Evolutionary conservation across 495 filamentous ascomycete species (phyloP), one percentile per base, ranked within the genome.

Genomic region (Aspergillus diversus): DNA sequence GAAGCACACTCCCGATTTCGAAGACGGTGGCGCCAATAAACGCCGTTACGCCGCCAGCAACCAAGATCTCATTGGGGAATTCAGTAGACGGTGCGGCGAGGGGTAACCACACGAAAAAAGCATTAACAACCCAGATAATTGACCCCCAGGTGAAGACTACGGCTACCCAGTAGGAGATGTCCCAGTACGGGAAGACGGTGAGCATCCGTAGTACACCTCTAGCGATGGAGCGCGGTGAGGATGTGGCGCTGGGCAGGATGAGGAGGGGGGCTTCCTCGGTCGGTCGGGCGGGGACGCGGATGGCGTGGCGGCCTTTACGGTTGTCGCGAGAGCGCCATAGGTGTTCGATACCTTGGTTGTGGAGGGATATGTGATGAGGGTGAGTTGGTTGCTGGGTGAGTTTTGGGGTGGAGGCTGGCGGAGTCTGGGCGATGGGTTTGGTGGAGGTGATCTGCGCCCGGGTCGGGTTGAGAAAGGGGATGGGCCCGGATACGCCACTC

Each of bases 1-100:
- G 72, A 27, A 92, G 68, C 0, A 91, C 71, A 60, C 83, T 86
- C 0, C 88, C 89, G 16, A 90, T 59, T 66, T 89, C 86, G 69
- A 92, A 91, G 5, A 91, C 73, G 0, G 86, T 89, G 1, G 86
- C 86, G n/a, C 89, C 89, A 32, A 91, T 80, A 62, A 90, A 88
- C 5, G 84, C 88, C 0, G 84, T 87, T 8, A 89, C 80, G 11
- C 89, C 89, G 5, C 86, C 85, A 7, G 80, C 87, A 46, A 69
- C 55, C 2, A 74, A 47, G 0, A 69, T 66, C 70, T 91, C 89
- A 31, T 76, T 75, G 2, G 69, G 33, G 65, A 92, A 91, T 60
- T 82, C 79, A 9, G 80, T 82, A 1, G 56, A 64, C 0, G 87
- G 86, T 39, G 79, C 76, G 15, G 73, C 75, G 0, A 87, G 73